phyloP scores from a whole-genome alignment of 78 protist genomes.

The Dictyostelium firmibasis region DNA sequence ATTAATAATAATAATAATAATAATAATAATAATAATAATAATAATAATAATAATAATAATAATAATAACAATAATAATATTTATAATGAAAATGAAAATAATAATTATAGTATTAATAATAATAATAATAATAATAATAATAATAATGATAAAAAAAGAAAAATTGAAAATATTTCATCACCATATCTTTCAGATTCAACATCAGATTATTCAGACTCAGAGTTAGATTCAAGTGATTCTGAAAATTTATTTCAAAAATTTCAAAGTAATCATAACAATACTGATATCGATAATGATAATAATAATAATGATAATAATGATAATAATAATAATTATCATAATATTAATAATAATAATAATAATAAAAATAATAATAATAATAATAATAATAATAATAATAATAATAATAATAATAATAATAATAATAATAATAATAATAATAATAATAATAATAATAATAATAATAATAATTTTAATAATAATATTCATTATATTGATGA shows the following conservation, averaged over 20 bases:
- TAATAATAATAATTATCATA: no score
- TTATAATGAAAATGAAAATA: neutral
- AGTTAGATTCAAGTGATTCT: neutral
- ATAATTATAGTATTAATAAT: conserved; percentile 1
- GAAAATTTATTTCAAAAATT: neutral
- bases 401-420: no score
- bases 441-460: no score
- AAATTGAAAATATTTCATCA: neutral
- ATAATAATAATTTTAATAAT: no score
- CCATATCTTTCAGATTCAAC: neutral
- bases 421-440: no score
- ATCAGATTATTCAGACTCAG: neutral
- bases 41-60: conserved; percentile 13
- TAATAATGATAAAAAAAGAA: neutral
- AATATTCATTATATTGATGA: no score
- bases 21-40: neutral
- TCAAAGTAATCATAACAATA: neutral
- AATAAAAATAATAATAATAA: no score
- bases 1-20: neutral
- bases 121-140: conserved; percentile 6
- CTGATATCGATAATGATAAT: no score
- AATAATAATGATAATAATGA: no score
- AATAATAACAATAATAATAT: conserved; percentile 1
- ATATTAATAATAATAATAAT: no score
- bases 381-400: no score